Evolutionary conservation across 257 asterid species (phyloP).

Genomic region (Scutellaria galericulata): DNA sequence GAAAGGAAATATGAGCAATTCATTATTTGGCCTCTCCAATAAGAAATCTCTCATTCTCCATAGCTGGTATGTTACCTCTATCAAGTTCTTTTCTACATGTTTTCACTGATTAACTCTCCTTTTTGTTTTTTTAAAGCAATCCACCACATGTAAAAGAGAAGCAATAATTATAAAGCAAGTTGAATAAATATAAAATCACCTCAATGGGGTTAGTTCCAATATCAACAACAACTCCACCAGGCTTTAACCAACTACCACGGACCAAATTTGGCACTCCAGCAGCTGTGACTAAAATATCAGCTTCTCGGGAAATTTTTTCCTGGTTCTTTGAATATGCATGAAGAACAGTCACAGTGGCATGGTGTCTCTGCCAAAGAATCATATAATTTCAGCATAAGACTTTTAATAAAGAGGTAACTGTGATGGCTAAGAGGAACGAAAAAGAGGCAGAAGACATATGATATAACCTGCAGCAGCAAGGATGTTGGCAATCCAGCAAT

Average conservation of each 20-base stretch:
- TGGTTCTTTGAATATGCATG: slow-evolving; percentile 69
- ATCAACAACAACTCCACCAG: slow-evolving; percentile 81
- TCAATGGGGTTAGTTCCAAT: slow-evolving; percentile 87
- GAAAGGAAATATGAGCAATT: background rate
- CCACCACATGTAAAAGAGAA: background rate
- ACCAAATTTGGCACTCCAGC: slow-evolving; percentile 91
- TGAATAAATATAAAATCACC: slow-evolving; percentile 45
- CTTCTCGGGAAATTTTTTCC: slow-evolving; percentile 71
- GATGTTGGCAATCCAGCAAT: slow-evolving; percentile 85
- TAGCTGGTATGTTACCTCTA: no score
- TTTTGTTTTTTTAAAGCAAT: no score
- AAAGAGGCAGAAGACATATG: slow-evolving; percentile 5
- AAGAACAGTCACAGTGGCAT: slow-evolving; percentile 81
- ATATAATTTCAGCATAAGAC: slow-evolving; percentile 25
- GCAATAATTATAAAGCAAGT: background rate
- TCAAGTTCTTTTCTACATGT: no score
- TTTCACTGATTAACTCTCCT: no score
- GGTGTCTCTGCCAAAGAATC: slow-evolving; percentile 70
- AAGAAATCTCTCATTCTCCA: no score
- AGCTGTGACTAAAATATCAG: slow-evolving; percentile 81
- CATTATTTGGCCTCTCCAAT: no score
- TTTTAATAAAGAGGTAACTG: slow-evolving; percentile 18
- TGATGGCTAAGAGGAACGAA: background rate
- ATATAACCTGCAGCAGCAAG: slow-evolving; percentile 76
- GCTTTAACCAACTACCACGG: slow-evolving; percentile 88